A percentile compares a stretch with the other conserved stretches of the same genome.
These are phyloP conservation scores for Cyclocybe cylindracea DNA, from an alignment of 768 basidiomycete genomes.

Conservation along the genomic window DNA sequence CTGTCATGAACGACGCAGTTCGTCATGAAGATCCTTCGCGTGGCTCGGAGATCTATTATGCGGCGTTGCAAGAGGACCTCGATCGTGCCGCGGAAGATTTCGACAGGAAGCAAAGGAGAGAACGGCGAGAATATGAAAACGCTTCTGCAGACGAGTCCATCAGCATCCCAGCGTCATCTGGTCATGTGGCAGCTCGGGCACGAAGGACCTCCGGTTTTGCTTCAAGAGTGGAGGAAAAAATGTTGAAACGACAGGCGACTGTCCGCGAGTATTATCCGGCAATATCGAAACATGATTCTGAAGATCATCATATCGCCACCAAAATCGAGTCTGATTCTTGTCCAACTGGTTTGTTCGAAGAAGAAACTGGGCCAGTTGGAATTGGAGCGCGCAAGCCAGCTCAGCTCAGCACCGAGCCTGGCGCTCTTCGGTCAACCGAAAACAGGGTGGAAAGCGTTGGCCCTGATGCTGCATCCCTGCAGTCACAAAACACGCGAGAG, in stretches of 20 bases:
- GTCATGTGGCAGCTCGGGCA: conserved; percentile 6
- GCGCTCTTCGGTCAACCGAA: too few relatives aligned
- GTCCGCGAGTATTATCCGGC: background rate
- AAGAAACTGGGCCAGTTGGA: too few relatives aligned
- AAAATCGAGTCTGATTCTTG: too few relatives aligned
- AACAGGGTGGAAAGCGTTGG: too few relatives aligned
- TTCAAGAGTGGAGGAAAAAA: conserved; percentile 43
- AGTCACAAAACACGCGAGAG: too few relatives aligned
- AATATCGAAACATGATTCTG: background rate
- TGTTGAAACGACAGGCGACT: conserved; percentile 14
- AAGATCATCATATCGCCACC: background rate
- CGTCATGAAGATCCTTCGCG: conserved; percentile 26
- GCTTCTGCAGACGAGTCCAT: too few relatives aligned
- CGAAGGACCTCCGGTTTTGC: conserved; percentile 40
- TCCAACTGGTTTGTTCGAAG: too few relatives aligned
- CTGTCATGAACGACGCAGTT: conserved; percentile 25
- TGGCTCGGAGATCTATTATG: conserved; percentile 42
- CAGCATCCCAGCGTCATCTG: conserved; percentile 21
- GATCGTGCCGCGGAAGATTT: background rate
- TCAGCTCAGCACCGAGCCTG: too few relatives aligned
- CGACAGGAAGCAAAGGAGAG: conserved; percentile 7
- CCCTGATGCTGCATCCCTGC: too few relatives aligned
- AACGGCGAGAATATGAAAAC: background rate
- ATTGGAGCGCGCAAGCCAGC: too few relatives aligned
- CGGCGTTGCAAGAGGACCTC: conserved; percentile 24